Base-by-base conservation (phyloP, 306 rosid genomes). In the Hippophae rhamnoides region DNA sequence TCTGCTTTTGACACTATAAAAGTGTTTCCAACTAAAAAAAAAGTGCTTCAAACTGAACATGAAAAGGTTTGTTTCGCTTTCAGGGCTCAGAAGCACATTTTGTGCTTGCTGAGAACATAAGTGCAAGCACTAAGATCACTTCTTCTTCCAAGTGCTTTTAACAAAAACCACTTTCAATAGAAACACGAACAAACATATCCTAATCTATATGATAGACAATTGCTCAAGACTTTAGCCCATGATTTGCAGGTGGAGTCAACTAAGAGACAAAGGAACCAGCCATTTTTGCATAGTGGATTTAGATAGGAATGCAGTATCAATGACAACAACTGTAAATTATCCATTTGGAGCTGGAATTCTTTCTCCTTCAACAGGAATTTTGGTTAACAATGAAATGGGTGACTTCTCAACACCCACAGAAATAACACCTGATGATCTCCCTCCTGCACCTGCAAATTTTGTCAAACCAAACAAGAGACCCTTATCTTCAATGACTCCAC, bases 381-480 rank as follows among this genome's bases (percentile, higher is more conserved):
- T 87, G 76, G 71, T 92, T 67, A 92, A 92, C 71, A 68, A 87
- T 63, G 88, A 85, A 83, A 92, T 87, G 98, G 84, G 66, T 57
- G 98, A 92, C 69, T 92, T 92, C 74, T 92, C 98, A 10, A 71
- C 48, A 5, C 89, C 98, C 3, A 85, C 87, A 3, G 83, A 78
- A 23, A 62, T 75, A 31, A 52, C 92, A n/a, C 78, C 89, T 1
- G 86, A 76, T 25, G 59, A 56, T 55, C 84, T 85, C 60, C 95
- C 98, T 65, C 98, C 95, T 40, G 83, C 95, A 60, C 98, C 98
- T 8, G 42, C 96, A 60, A 92, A 92, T 65, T 92, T 78, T 56
- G 83, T 92, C 55, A 46, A 65, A 62, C 95, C 96, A 54, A 83
- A 72, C 54, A 92, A 92, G 76, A 85, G 84, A 72, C 96, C 98